phyloP scores from a whole-genome alignment of 2,329 filamentous ascomycete species.

The Ophiocordyceps camponoti-saundersi region DNA sequence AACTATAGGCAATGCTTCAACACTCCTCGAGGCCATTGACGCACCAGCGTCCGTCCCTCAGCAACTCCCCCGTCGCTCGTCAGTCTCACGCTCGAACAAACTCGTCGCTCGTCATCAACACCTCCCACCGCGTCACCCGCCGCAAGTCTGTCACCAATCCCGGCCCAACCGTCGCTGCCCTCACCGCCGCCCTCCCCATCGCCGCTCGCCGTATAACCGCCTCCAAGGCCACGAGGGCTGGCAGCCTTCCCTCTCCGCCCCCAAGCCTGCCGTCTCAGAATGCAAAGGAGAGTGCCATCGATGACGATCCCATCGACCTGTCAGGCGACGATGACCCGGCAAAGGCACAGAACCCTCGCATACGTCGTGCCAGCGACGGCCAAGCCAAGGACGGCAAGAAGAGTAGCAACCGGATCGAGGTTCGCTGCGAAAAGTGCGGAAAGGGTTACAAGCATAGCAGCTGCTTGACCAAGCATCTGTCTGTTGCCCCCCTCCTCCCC shows the following conservation, averaged over 20 bases:
- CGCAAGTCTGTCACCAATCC: slow-evolving; percentile 83
- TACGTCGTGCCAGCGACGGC: slow-evolving; percentile 64
- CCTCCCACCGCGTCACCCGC: slow-evolving; percentile 72
- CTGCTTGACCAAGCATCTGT: slow-evolving; percentile 99
- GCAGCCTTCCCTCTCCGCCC: slow-evolving; percentile 44
- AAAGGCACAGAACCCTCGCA: slow-evolving; percentile 30
- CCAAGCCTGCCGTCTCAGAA: slow-evolving; percentile 48
- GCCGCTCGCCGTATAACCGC: slow-evolving; percentile 51
- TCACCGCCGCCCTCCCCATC: slow-evolving; percentile 57
- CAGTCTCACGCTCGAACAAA: slow-evolving; percentile 57
- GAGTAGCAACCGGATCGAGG: slow-evolving; percentile 55
- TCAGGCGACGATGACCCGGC: slow-evolving; percentile 36
- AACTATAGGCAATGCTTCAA: slow-evolving; percentile 42
- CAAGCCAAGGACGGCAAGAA: slow-evolving; percentile 80
- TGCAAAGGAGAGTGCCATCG: slow-evolving; percentile 47
- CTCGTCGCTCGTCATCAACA: slow-evolving; percentile 67
- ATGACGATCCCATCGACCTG: slow-evolving; percentile 46
- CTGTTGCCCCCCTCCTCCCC: slow-evolving; percentile 33
- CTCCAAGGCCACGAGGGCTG: slow-evolving; percentile 41
- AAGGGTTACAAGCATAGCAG: slow-evolving; percentile 99
- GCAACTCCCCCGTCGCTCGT: slow-evolving; percentile 39
- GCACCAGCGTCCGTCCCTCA: slow-evolving; percentile 42
- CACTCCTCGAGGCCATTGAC: slow-evolving; percentile 46
- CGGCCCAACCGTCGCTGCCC: slow-evolving; percentile 54
- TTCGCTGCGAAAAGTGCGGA: slow-evolving; percentile 94